These are phyloP conservation scores for Euphorbia pulcherrima DNA, from an alignment of 345 rosid genomes.

Conservation along the genomic window DNA sequence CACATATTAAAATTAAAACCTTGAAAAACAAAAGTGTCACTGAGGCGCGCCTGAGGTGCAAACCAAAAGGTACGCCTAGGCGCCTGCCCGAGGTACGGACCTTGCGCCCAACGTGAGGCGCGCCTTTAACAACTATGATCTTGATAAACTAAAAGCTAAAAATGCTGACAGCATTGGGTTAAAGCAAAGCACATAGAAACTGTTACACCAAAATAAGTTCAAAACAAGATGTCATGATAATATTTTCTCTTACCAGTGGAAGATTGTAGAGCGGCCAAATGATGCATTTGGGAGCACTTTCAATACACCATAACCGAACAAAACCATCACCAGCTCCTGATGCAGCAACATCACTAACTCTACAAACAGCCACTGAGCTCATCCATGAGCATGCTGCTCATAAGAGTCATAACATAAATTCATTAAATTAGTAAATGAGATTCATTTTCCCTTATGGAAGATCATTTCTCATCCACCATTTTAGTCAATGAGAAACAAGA, in stretches of 20 bases:
- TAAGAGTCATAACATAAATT: slow-evolving; percentile 25
- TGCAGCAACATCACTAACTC: slow-evolving; percentile 91
- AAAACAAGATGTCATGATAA: not conserved
- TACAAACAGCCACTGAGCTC: slow-evolving; percentile 62
- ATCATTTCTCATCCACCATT: not conserved
- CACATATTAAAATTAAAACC: no score
- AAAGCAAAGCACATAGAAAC: no score
- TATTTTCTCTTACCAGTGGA: slow-evolving; percentile 57
- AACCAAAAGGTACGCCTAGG: no score
- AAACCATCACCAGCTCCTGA: slow-evolving; percentile 95
- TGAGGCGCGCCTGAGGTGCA: no score
- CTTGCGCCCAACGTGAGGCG: no score
- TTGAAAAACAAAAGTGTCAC: no score
- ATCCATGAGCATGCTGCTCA: slow-evolving; percentile 86
- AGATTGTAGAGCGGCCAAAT: slow-evolving; percentile 56
- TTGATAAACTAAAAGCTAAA: not conserved
- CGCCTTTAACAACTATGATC: no score
- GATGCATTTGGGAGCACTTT: slow-evolving; percentile 38
- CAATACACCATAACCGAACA: slow-evolving; percentile 69
- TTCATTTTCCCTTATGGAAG: no score
- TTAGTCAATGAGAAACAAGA: not conserved
- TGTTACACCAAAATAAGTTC: not conserved
- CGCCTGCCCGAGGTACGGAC: no score
- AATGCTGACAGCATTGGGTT: no score
- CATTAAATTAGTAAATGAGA: slow-evolving; percentile 4